Conservation (phyloP, 768 basidiomycete species). For the Hemileccinum rubropunctum region DNA sequence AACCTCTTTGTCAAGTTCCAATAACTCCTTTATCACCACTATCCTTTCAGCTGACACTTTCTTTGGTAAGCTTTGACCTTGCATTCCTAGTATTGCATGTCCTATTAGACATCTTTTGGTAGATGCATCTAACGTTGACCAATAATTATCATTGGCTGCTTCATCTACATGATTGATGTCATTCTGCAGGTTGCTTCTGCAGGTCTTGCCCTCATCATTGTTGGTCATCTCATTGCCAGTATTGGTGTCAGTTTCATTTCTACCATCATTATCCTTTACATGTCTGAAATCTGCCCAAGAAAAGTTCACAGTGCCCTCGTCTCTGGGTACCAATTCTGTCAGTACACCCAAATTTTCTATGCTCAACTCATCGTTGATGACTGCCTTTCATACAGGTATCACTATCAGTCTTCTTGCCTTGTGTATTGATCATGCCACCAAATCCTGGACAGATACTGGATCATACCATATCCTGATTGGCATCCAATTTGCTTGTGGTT, state of each 20-base stretch:
- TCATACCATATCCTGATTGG: slow-evolving; percentile 71
- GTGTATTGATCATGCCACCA: slow-evolving; percentile 66
- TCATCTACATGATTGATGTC: slow-evolving; percentile 61
- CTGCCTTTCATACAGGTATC: slow-evolving; percentile 44
- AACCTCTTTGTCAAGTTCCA: slow-evolving; percentile 39
- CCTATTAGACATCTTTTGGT: slow-evolving; percentile 6
- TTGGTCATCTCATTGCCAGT: slow-evolving; percentile 78
- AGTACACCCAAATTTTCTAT: background rate
- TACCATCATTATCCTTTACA: slow-evolving; percentile 58
- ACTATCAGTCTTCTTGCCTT: slow-evolving; percentile 77
- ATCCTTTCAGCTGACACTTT: slow-evolving; percentile 81
- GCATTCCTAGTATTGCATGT: background rate
- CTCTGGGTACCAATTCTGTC: slow-evolving; percentile 58
- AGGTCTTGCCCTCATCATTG: slow-evolving; percentile 54
- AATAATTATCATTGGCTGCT: slow-evolving; percentile 44
- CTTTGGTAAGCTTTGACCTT: slow-evolving; percentile 44
- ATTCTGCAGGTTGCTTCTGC: slow-evolving; percentile 61
- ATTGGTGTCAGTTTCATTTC: slow-evolving; percentile 81
- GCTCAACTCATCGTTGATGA: background rate
- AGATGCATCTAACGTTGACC: slow-evolving; percentile 52
- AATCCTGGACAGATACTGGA: slow-evolving; percentile 45
- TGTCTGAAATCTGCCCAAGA: slow-evolving; percentile 62
- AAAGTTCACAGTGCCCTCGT: slow-evolving; percentile 76
- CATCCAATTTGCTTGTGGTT: slow-evolving; percentile 79
- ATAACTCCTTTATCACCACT: slow-evolving; percentile 51